phyloP scores from a whole-genome alignment of 1,284 basidiomycete species.

The Cryptococcus sp. region DNA sequence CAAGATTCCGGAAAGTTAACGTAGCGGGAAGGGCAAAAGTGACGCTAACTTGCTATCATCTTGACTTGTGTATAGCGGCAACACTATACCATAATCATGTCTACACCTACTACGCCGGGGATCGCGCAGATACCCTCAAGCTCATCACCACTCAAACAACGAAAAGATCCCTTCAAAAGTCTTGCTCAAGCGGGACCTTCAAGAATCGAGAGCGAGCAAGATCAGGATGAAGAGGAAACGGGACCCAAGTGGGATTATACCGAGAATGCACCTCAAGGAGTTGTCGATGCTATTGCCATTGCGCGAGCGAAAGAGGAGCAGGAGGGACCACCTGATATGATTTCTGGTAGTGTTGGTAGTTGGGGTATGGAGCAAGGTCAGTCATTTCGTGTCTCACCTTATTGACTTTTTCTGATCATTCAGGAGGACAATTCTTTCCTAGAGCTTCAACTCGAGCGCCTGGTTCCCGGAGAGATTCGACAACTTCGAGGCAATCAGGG shows the following conservation, averaged over 20 bases:
- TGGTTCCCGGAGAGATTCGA: constrained; percentile 33
- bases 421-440: constrained; percentile 33
- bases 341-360: constrained; percentile 31
- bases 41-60: no score
- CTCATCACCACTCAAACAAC: neutral
- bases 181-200: no score
- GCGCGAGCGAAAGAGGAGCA: constrained; percentile 28
- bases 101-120: no score
- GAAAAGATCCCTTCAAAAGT: neutral
- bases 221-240: neutral
- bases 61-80: no score
- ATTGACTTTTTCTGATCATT: neutral
- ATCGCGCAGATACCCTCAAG: neutral
- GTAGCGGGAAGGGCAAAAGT: no score
- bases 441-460: constrained; percentile 37
- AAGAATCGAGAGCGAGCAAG: no score
- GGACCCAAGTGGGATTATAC: constrained; percentile 31
- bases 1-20: no score
- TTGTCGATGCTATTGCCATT: constrained; percentile 33
- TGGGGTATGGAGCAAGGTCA: constrained; percentile 29
- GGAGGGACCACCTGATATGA: constrained; percentile 33
- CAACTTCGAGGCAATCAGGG: constrained; percentile 21
- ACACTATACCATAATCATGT: no score
- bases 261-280: constrained; percentile 35
- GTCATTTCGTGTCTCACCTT: constrained; percentile 1